Evolutionary conservation across 805 yeast genomes (phyloP).

Genomic region (Kregervanrija pseudodelftensis): DNA sequence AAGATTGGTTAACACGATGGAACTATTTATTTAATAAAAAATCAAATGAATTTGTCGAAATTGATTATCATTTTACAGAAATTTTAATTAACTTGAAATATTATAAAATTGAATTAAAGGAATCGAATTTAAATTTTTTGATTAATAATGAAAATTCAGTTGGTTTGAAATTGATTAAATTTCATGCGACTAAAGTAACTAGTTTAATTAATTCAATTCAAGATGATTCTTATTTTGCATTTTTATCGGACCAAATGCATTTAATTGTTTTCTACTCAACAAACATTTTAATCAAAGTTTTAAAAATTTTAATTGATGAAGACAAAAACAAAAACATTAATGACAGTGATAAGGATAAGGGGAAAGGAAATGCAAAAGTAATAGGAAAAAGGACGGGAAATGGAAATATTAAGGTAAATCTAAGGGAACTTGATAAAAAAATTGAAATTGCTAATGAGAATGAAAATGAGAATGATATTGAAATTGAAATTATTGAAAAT

Average conservation of each 20-base stretch:
- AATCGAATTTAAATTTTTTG: not conserved
- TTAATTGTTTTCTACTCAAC: constrained; percentile 41
- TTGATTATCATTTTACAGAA: constrained; percentile 57
- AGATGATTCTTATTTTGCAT: constrained; percentile 53
- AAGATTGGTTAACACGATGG: constrained; percentile 64
- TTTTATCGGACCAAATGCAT: constrained; percentile 65
- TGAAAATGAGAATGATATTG: not conserved
- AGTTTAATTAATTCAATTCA: constrained; percentile 30
- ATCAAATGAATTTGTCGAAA: constrained; percentile 65
- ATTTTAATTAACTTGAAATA: constrained; percentile 34
- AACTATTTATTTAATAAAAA: constrained; percentile 61
- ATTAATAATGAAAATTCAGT: not conserved
- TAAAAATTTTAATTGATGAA: constrained; percentile 1
- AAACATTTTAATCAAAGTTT: constrained; percentile 28
- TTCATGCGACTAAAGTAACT: constrained; percentile 36
- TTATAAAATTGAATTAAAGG: constrained; percentile 6
- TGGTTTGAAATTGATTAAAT: constrained; percentile 25
- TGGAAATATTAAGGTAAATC: no score
- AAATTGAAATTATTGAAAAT: not conserved
- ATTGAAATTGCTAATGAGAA: not conserved
- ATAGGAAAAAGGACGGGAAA: no score
- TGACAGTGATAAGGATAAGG: no score
- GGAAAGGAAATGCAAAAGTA: no score
- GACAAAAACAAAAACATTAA: not conserved
- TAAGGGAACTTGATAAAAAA: no score